Evolutionary conservation across 2,329 filamentous ascomycete genomes (phyloP).

Genomic region (Alternaria panax): DNA sequence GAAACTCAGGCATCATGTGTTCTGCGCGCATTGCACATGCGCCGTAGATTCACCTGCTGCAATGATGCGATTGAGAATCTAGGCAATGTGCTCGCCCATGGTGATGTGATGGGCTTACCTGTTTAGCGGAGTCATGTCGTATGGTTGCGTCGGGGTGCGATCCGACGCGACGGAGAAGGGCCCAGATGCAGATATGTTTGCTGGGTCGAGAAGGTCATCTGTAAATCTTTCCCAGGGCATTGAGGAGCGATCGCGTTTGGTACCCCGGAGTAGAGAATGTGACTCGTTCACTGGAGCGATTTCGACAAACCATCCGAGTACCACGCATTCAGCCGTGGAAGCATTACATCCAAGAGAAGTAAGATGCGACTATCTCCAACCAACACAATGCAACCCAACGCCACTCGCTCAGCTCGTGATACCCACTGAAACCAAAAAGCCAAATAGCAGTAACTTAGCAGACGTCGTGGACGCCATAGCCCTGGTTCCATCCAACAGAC

Average conservation of each 20-base stretch:
- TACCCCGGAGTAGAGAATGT: background rate
- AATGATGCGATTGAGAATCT: background rate
- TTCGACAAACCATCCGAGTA: conserved; percentile 5
- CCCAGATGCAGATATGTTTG: conserved; percentile 8
- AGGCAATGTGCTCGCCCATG: conserved; percentile 7
- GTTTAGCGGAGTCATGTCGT: conserved; percentile 1
- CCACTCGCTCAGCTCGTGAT: conserved; percentile 8
- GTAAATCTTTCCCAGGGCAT: background rate
- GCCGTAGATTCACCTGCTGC: background rate
- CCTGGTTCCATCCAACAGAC: conserved; percentile 15
- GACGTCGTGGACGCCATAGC: conserved; percentile 13
- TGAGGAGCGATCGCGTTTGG: conserved; percentile 1
- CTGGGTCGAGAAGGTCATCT: conserved; percentile 11
- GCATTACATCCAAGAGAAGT: background rate
- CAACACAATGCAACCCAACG: conserved; percentile 2
- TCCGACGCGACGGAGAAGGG: conserved; percentile 2
- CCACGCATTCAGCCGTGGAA: conserved; percentile 9
- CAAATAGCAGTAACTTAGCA: conserved; percentile 10
- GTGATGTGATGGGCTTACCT: background rate
- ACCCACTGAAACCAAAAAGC: conserved; percentile 6
- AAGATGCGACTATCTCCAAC: conserved; percentile 3
- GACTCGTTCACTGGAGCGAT: conserved; percentile 2
- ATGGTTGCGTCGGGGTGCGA: background rate
- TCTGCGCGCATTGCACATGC: background rate
- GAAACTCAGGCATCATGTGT: background rate